Percentiles rank a stretch among this genome's conserved stretches.
Evolutionary conservation across 345 rosid genomes (phyloP).

Genomic region (Lenwebbia sp.): DNA sequence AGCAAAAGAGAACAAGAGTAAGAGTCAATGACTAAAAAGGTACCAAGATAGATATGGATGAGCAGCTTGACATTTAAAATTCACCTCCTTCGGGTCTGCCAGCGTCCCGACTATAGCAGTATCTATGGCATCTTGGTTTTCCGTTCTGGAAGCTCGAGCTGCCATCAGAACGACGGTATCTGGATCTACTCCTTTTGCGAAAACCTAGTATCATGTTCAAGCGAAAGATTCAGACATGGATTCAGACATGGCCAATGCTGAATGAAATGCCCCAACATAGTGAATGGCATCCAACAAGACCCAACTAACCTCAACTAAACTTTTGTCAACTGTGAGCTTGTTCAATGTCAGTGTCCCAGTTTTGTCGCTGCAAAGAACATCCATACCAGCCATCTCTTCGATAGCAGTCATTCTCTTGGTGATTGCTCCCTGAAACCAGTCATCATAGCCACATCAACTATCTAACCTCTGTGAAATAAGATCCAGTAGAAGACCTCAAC

Average conservation of each 20-base stretch:
- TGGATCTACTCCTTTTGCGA: conserved; percentile 82
- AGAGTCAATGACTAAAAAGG: background rate
- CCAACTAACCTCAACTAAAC: conserved; percentile 80
- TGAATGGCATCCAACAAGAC: background rate
- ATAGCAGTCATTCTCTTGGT: conserved; percentile 99
- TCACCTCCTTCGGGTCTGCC: conserved; percentile 98
- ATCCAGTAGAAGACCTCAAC: background rate
- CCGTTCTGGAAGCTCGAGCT: conserved; percentile 86
- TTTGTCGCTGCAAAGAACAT: conserved; percentile 97
- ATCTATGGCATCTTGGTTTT: conserved; percentile 98
- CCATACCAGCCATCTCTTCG: conserved; percentile 99
- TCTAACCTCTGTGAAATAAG: background rate
- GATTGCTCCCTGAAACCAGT: conserved; percentile 74
- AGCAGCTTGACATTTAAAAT: background rate
- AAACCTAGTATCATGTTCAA: conserved; percentile 41
- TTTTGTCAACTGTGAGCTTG: conserved; percentile 92
- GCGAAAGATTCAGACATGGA: background rate
- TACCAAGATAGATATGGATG: background rate
- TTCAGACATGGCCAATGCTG: background rate
- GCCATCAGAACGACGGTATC: conserved; percentile 92
- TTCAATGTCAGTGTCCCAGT: conserved; percentile 96
- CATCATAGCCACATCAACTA: background rate
- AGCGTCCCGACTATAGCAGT: conserved; percentile 91
- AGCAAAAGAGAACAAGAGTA: background rate
- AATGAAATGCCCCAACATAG: background rate